Base-by-base conservation (phyloP, 1,284 basidiomycete species). In the Ustilago shanxiensis region DNA sequence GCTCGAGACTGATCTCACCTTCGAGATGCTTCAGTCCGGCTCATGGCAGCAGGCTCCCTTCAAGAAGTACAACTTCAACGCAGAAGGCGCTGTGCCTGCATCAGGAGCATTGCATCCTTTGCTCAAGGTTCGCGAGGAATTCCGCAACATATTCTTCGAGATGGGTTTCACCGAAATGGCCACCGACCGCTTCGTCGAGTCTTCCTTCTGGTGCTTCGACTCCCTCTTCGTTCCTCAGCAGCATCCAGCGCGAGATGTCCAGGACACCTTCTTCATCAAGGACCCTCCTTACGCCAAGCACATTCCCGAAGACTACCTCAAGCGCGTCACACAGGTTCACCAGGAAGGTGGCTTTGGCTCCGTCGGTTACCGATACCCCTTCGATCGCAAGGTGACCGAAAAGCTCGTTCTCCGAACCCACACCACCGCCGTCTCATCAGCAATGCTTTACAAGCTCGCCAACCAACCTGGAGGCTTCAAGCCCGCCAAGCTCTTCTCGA, bases 111-210 rank as follows among this genome's bases (percentile, higher is more conserved):
- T 99, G 35, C 97, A 99, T 87, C 97, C 96, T 7, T 89, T 99
- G 31, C 90, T 99, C 79, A 99, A 99, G 89, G 97, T 99, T 37
- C 90, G 97, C 61, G 96, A 99, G 87, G 97, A 99, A 87, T 95
- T 99, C 87, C 90, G 95, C 59, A 93, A 93, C 86, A 98, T 99
- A 85, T 99, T 99, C 90, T 91, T 99, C 81, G 97, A 99, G 87
- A 98, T 99, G 95, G 97, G 97, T 94, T 99, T 99, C 88, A 92
- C 95, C 65, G 97, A 99, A 88, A 99, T 99, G 97, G 95, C 96
- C 7, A 98, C 97, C n/a, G 92, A 93, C 71, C 92, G 93, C 68
- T 99, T 95, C 86, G 95, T 99, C 68, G 97, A 99, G 87, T 97
- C 95, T 28, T 93, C 93, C 37, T 99, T 99, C 90, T 99, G 97